Percentiles rank a stretch among this genome's conserved stretches.
These are phyloP conservation scores for Salvia hispanica DNA, from an alignment of 257 asterid genomes.

Conservation along the genomic window DNA sequence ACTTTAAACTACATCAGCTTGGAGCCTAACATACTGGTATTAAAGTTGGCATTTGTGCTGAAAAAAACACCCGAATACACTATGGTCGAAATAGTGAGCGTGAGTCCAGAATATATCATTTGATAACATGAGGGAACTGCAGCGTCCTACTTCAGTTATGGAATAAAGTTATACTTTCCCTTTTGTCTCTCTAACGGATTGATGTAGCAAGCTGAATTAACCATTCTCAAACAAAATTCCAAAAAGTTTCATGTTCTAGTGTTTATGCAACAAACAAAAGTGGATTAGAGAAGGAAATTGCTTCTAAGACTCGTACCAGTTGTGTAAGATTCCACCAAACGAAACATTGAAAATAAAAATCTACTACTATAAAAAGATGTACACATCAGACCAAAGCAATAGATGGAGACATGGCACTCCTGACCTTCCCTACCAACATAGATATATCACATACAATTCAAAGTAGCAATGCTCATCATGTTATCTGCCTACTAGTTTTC, in stretches of 20 bases:
- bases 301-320: not conserved
- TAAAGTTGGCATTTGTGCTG: not conserved
- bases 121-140: not conserved
- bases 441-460: not conserved
- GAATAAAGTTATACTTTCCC: not conserved
- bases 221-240: not conserved
- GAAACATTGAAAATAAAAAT: not conserved
- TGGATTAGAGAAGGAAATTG: not conserved
- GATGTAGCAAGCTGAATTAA: not conserved
- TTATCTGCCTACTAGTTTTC: not conserved
- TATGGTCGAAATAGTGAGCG: not conserved
- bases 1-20: not conserved
- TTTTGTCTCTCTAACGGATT: not conserved
- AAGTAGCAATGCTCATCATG: not conserved
- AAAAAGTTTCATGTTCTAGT: not conserved
- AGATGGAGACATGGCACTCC: not conserved
- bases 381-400: not conserved
- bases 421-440: not conserved
- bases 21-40: not conserved
- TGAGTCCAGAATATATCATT: not conserved
- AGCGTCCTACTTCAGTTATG: not conserved
- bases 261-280: not conserved
- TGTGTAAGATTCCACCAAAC: not conserved
- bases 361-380: not conserved
- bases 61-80: not conserved